These are phyloP conservation scores for Triglochin maritima DNA, from an alignment of 106 monocot species.

Conservation along the genomic window DNA sequence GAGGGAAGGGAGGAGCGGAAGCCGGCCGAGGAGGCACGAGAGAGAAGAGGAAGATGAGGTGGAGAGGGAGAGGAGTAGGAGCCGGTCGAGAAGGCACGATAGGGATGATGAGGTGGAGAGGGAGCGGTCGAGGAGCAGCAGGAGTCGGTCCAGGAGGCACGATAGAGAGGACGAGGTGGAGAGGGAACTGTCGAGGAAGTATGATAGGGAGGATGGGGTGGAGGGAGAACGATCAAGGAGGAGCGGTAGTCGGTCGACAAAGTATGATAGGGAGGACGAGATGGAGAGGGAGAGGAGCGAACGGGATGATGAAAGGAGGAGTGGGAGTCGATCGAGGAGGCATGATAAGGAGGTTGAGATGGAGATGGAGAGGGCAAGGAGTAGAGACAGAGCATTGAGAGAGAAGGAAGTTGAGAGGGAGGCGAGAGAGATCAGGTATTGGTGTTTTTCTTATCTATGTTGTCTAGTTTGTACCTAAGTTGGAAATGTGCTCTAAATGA, in stretches of 20 bases:
- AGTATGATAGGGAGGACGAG: slow-evolving; percentile 9
- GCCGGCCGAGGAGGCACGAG: slow-evolving; percentile 6
- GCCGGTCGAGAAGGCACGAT: slow-evolving; percentile 2
- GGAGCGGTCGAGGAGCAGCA: not conserved
- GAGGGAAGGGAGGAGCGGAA: slow-evolving; percentile 7
- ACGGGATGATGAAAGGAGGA: slow-evolving; percentile 1
- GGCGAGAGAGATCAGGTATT: slow-evolving; percentile 13
- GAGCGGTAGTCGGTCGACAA: slow-evolving; percentile 1
- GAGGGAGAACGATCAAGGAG: not conserved
- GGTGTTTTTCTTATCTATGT: not conserved
- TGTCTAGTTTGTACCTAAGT: not conserved
- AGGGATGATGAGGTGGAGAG: slow-evolving; percentile 3
- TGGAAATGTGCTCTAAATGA: too few relatives aligned
- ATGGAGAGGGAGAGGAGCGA: slow-evolving; percentile 7
- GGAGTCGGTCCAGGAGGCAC: slow-evolving; percentile 4
- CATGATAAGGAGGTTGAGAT: slow-evolving; percentile 4
- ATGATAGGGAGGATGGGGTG: slow-evolving; percentile 2
- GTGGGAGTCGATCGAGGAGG: slow-evolving; percentile 5
- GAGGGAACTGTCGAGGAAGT: slow-evolving; percentile 1
- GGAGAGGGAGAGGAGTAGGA: slow-evolving; percentile 7
- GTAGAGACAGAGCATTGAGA: slow-evolving; percentile 1
- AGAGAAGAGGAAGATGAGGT: slow-evolving; percentile 7
- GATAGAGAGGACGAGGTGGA: slow-evolving; percentile 9
- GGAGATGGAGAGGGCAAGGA: slow-evolving; percentile 8
- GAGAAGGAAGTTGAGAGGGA: slow-evolving; percentile 16